These are phyloP conservation scores for Podaxis sp. DNA, from an alignment of 768 basidiomycete genomes.

Conservation along the genomic window DNA sequence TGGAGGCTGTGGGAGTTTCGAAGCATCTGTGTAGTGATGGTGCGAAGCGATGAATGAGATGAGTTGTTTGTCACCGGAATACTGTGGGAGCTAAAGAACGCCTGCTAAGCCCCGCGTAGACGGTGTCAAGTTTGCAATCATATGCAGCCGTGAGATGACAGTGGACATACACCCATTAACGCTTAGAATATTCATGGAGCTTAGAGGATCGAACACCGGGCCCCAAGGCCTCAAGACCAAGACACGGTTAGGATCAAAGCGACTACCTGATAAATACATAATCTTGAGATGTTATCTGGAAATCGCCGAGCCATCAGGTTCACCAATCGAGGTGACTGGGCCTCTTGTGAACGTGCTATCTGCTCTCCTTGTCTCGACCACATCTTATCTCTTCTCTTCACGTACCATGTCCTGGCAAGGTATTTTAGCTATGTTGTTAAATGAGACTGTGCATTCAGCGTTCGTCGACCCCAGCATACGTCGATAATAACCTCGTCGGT, in stretches of 20 bases:
- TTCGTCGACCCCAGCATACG: slow-evolving; percentile 55
- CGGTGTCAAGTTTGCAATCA: not conserved
- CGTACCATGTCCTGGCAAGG: slow-evolving; percentile 72
- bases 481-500: slow-evolving; percentile 78
- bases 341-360: slow-evolving; percentile 13
- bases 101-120: not conserved
- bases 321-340: not conserved
- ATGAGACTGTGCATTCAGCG: not conserved
- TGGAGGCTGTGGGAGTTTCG: not conserved
- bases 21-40: not conserved
- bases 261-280: not conserved
- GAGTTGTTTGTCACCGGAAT: not conserved
- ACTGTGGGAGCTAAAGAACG: not conserved
- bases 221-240: not conserved
- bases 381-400: slow-evolving; percentile 6
- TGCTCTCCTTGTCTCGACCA: slow-evolving; percentile 12
- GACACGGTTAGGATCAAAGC: not conserved
- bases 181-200: not conserved
- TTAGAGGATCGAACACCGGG: not conserved
- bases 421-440: slow-evolving; percentile 23
- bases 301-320: slow-evolving; percentile 11
- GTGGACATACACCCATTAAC: not conserved
- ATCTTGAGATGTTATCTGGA: slow-evolving; percentile 9
- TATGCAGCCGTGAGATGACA: not conserved
- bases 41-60: not conserved